Evolutionary conservation across 306 rosid species (phyloP).

Genomic region (Begonia masoniana): DNA sequence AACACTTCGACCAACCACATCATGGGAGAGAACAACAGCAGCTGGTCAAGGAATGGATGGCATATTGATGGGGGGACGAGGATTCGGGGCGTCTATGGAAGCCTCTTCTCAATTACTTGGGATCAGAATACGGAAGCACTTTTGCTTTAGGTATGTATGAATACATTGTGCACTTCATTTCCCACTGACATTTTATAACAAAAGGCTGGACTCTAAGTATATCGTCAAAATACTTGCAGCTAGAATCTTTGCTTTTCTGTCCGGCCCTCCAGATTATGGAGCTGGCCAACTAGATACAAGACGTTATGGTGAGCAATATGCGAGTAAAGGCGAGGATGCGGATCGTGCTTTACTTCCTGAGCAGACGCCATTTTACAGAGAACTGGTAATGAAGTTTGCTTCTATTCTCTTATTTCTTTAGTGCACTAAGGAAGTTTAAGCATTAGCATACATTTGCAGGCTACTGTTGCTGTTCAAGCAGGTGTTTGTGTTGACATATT

Average conservation of each 20-base stretch:
- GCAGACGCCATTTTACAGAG: constrained; percentile 91
- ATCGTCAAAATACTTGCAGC: constrained; percentile 39
- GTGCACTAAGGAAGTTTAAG: constrained; percentile 15
- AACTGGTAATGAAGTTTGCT: constrained; percentile 41
- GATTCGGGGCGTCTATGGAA: constrained; percentile 92
- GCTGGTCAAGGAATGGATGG: constrained; percentile 90
- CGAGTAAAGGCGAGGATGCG: constrained; percentile 97
- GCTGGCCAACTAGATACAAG: constrained; percentile 92
- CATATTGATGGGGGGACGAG: constrained; percentile 86
- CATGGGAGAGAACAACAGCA: constrained; percentile 93
- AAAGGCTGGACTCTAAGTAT: too few relatives aligned
- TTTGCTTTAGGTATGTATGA: constrained; percentile 71
- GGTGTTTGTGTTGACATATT: constrained; percentile 95
- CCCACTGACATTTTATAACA: not conserved
- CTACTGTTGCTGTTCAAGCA: constrained; percentile 93
- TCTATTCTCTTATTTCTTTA: constrained; percentile 1
- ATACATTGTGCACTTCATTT: too few relatives aligned
- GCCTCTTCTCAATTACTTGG: constrained; percentile 82
- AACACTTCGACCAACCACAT: constrained; percentile 84
- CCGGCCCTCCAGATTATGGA: constrained; percentile 97
- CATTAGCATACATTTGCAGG: constrained; percentile 51
- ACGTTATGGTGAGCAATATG: constrained; percentile 93
- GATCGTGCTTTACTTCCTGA: constrained; percentile 95
- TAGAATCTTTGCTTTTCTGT: constrained; percentile 82
- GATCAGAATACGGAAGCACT: constrained; percentile 92